Evolutionary conservation across 345 rosid species (phyloP), one percentile per base, ranked within the genome.

Genomic region (Eucalyptus dawsonii): DNA sequence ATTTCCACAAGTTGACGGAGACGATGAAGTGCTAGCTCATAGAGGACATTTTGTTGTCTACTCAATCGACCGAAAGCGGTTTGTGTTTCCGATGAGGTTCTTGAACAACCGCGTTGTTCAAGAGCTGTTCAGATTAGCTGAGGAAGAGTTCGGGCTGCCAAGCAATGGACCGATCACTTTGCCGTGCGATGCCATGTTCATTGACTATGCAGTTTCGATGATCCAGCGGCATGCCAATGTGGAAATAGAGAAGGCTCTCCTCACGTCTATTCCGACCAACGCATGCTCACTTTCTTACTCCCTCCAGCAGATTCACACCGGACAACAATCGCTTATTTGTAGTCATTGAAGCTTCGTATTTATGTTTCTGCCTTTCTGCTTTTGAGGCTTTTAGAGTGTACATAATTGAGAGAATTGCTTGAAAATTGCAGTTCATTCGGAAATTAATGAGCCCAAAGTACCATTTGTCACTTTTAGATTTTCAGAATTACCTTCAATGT

Each of bases 41-140:
- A 91, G 90, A 58, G 89, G 92, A 12, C 92, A 92, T 88, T 93
- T 93, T 87, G 88, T 89, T 42, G 88, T 90, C 9, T 92, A 91
- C 88, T 88, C 91, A 1, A 42, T 17, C 13, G 92, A 91, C n/a
- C 49, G 51, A 25, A 89, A 27, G 80, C 34, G 91, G 65, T 89
- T 92, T 51, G 27, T 86, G 47, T 7, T 93, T 50, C 92, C 92
- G 10, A 50, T 91, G 58, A 45, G 86, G 76, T 56, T 56, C 90
- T 90, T 92, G 45, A 88, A 9, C 50, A 76, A 24, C 4, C 45
- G 12, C 6, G 56, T 89, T 54, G 31, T 88, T 42, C 72, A 40
- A 11, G 76, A 89, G 88, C 91, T 90, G 15, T 54, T 89, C 50
- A 65, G 47, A 27, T 11, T 87, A 49, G 80, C 92, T 4, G 83